Base-by-base conservation (phyloP, 2,329 filamentous ascomycete species). In the Botrytis elliptica region DNA sequence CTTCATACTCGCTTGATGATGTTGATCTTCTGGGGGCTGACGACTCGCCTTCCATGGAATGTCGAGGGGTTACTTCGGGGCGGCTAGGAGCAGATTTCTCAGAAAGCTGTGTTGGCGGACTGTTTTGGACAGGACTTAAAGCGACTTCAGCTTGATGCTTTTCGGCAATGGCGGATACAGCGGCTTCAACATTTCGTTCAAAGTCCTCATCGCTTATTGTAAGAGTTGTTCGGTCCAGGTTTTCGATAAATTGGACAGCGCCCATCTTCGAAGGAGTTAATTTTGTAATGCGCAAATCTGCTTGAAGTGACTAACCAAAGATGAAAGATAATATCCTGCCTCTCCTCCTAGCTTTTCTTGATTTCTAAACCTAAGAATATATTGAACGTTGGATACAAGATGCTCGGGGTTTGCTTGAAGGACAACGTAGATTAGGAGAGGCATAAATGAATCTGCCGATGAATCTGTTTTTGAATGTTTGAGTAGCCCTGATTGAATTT, bases 341-440 rank as follows among this genome's bases (percentile, higher is more conserved):
- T 99, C 96, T n/a, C 96, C 96, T 38, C 93, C 93, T 1, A 99
- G 89, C 82, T 98, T 98, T 71, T 99, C 96, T 83, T 98, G 96
- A 80, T 98, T 98, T 70, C 96, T 90, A 85, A 99, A 99, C 64
- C 97, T 91, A 70, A 98, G 86, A 76, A 99, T 98, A 82, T 99
- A 99, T 83, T 99, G 96, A 4, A 99, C 93, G 82, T 99, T 99
- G 74, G 95, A 98, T 40, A 98, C 95, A 49, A 99, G 85, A 82
- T 98, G 94, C 75, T 98, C 95, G 0, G 96, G 96, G 78, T 97
- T 98, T 63, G 94, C 94, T 83, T 96, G 93, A 40, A 99, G 86
- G 20, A 98, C 95, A 40, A 97, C 96, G 79, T 97, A 98, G 73
- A 99, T 99, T 73, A 99, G 87, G 42, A 98, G 87, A 7, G 96